phyloP scores from a whole-genome alignment of 1,284 basidiomycete genomes.

The Moesziomyces antarcticus region DNA sequence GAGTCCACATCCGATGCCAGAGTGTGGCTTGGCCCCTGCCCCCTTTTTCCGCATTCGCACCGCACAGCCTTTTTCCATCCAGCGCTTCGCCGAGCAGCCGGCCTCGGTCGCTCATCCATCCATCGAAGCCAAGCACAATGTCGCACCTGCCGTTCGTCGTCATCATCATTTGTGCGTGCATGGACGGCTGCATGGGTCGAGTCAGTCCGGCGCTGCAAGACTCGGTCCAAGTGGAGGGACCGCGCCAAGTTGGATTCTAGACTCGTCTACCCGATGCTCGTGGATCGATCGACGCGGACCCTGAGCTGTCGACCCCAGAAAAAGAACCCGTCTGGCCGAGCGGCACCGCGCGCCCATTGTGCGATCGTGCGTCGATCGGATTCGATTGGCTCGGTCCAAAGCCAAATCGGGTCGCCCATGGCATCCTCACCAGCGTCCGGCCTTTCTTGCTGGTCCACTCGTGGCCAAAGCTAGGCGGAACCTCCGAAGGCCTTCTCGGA shows the following conservation, averaged over 20 bases:
- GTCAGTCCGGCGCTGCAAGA: not conserved
- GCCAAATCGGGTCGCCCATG: too few species aligned
- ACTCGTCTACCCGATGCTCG: constrained; percentile 19
- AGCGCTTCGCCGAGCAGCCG: too few species aligned
- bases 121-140: too few species aligned
- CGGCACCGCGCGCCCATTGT: too few species aligned
- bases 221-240: not conserved
- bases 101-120: too few species aligned
- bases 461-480: too few species aligned
- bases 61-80: too few species aligned
- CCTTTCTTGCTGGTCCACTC: too few species aligned
- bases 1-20: not conserved
- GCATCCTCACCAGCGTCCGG: too few species aligned
- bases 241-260: constrained; percentile 7
- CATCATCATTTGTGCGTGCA: not conserved
- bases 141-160: not conserved
- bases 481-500: too few species aligned
- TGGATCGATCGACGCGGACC: constrained; percentile 34
- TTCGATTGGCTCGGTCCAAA: not conserved
- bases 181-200: too few species aligned
- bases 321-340: not conserved
- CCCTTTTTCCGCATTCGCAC: too few species aligned
- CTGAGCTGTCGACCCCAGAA: constrained; percentile 6
- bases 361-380: not conserved
- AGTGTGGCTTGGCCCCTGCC: not conserved